Base-by-base conservation (phyloP, 345 rosid species). In the Xanthoceras sorbifolium region DNA sequence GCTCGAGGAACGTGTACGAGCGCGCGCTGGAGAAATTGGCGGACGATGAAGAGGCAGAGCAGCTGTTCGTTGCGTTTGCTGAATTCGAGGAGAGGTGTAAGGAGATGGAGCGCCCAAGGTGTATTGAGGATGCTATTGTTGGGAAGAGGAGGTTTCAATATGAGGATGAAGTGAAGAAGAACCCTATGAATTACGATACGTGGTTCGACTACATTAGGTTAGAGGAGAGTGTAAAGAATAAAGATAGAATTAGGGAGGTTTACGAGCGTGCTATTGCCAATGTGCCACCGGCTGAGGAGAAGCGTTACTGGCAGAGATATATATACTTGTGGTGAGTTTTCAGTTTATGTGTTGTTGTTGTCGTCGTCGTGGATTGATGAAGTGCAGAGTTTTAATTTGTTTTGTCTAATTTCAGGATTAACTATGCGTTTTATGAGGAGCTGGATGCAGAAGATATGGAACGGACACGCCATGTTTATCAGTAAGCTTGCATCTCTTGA, bases 111-210 rank as follows among this genome's bases (percentile, higher is more conserved):
- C 76, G 94, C 4, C 93, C 97, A 4, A 78, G 97, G 80, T 88
- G 89, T 78, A 92, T 94, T 72, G 98, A 92, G 78, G 98, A 91
- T 63, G 95, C 98, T 1, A 89, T 93, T 40, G 95, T 91, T 38
- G 92, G 98, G 29, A 91, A 94, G 86, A 88, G 94, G 69, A 90
- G 98, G 87, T 91, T 94, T 82, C 94, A 92, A 73, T 94, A 94
- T 73, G 97, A 91, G 75, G 97, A 90, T 72, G 97, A 92, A 78
- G 91, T 94, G 61, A 85, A 89, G 84, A 94, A 94, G 90, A 94
- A 88, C 57, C 93, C 92, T 0, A 60, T 85, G 82, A 94, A 89
- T 76, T 92, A 92, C 54, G 98, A 94, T 78, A 76, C 87, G 0
- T 94, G 97, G 98, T 92, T 94, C 9, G 97, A 92, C 82, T 94